Base-by-base conservation (phyloP, 2,329 filamentous ascomycete genomes). In the Scedosporium minutisporum region DNA sequence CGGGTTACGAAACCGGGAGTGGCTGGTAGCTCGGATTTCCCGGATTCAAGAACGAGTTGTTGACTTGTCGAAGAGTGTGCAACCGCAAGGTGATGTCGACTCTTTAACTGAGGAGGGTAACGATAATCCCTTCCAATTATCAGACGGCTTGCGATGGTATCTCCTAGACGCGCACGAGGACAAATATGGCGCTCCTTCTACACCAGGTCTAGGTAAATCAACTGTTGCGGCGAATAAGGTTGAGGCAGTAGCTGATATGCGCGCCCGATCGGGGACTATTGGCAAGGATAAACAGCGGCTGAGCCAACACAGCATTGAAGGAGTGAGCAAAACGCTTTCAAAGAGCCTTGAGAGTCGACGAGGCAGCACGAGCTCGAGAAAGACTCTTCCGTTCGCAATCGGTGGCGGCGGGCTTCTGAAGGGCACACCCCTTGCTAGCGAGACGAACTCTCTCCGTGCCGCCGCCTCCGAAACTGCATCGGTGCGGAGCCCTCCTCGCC, bases 91-190 rank as follows among this genome's bases (percentile, higher is more conserved):
- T 18, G 81, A 82, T 64, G 78, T 77, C 1, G 81, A 82, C 63
- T 82, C 80, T 1, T 69, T 78, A 41, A 80, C 79, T 59, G 82
- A 84, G 12, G 86, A 87, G 48, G 91, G 96, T 66, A 92, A 96
- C 66, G 95, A 97, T 67, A 99, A 99, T 70, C 95, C 95, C 0
- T 99, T 99, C 73, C 93, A 97, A 69, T 82, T 99, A 12, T 96
- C 92, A 0, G 95, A 99, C 69, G 95, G 95, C 3, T 78, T 99
- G 58, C 87, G 93, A 41, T 99, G 95, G 95, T 97, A 97, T 74
- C 83, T 99, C 5, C 87, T 99, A 42, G 93, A 99, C 71, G 95
- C 95, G 0, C 82, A 85, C 1, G 95, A 99, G 75, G 95, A 99
- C 74, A 97, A 96, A 71, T 86, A 91, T 0, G 89, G 89, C 1